Percentiles rank a stretch among this genome's conserved stretches.
Evolutionary conservation across 192 early-diverging fungal species (phyloP).

Genomic region (Diversispora eburnea): DNA sequence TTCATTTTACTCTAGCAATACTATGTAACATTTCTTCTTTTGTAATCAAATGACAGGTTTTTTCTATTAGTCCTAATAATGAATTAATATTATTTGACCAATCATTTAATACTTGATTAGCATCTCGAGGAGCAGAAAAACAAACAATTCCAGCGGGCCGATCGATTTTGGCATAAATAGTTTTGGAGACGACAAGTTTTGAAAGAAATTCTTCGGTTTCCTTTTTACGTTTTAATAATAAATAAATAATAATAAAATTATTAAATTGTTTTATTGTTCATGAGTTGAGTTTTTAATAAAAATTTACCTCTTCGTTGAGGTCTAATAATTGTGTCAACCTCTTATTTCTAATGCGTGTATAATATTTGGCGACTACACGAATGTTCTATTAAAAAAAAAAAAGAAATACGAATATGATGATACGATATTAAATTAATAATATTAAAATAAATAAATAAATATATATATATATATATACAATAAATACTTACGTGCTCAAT

Average conservation of each 20-base stretch:
- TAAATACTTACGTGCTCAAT: constrained; percentile 83
- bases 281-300: too few relatives aligned
- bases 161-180: constrained; percentile 95
- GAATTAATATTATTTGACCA: constrained; percentile 91
- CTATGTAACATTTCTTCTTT: constrained; percentile 90
- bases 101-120: constrained; percentile 87
- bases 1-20: constrained; percentile 61
- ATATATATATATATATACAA: neutral
- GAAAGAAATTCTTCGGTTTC: constrained; percentile 92
- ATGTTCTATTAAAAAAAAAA: constrained; percentile 66
- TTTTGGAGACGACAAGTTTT: constrained; percentile 89
- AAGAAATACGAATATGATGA: constrained; percentile 1
- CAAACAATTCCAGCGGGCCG: constrained; percentile 84
- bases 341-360: constrained; percentile 80
- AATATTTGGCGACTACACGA: constrained; percentile 95
- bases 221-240: constrained; percentile 28
- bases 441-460: neutral
- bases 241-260: neutral
- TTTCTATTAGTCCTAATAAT: constrained; percentile 87
- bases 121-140: constrained; percentile 80
- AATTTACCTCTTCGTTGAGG: constrained; percentile 60
- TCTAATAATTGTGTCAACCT: constrained; percentile 90
- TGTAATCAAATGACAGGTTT: constrained; percentile 87
- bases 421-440: neutral
- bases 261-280: too few relatives aligned